Conservation (phyloP, 257 asterid genomes). For the Penstemon newberryi region DNA sequence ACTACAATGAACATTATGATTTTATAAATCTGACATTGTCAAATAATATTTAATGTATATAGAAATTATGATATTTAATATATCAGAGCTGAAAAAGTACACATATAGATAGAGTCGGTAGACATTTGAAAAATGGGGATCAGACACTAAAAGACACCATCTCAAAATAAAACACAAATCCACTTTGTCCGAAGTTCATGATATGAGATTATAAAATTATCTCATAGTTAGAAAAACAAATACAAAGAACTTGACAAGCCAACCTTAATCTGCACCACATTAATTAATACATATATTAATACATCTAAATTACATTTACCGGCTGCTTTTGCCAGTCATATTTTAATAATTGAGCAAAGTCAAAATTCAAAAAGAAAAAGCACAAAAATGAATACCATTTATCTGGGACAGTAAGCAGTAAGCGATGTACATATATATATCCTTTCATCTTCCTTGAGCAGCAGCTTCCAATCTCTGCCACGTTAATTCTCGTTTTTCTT, state of each 20-base stretch:
- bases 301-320: slow-evolving; percentile 48
- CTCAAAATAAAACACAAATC: too few species aligned
- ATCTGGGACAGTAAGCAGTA: slow-evolving; percentile 19
- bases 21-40: too few species aligned
- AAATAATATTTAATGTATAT: too few species aligned
- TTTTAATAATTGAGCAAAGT: slow-evolving; percentile 35
- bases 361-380: slow-evolving; percentile 26
- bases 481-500: slow-evolving; percentile 54
- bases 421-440: background rate
- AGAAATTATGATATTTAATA: too few species aligned
- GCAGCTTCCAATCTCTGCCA: slow-evolving; percentile 78
- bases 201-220: background rate
- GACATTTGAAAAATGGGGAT: too few species aligned
- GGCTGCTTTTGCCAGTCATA: slow-evolving; percentile 39
- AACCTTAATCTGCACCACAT: slow-evolving; percentile 40
- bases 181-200: background rate
- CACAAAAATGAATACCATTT: slow-evolving; percentile 39
- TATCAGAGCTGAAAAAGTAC: too few species aligned
- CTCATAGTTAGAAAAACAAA: background rate
- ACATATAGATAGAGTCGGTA: too few species aligned
- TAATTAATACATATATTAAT: slow-evolving; percentile 29
- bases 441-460: slow-evolving; percentile 39
- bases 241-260: slow-evolving; percentile 38
- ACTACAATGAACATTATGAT: too few species aligned
- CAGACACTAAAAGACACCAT: too few species aligned